phyloP scores from a whole-genome alignment of 2,329 filamentous ascomycete genomes.

The Aspergillus uvarum region DNA sequence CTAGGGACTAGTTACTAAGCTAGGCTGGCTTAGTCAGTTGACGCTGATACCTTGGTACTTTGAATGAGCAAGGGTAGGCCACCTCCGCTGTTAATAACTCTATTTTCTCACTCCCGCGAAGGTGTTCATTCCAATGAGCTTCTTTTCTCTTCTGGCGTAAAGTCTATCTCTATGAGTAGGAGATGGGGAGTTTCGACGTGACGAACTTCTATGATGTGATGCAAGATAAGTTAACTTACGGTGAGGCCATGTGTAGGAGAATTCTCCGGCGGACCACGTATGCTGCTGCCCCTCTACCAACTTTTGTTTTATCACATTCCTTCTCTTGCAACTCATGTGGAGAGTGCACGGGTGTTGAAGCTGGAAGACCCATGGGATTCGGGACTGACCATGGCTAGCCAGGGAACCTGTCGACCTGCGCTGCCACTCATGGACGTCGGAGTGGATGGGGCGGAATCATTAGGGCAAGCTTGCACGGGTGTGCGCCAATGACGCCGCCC shows the following conservation, averaged over 20 bases:
- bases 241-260: not conserved
- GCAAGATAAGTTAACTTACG: too few relatives aligned
- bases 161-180: not conserved
- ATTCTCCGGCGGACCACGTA: not conserved
- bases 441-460: not conserved
- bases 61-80: not conserved
- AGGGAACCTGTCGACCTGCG: not conserved
- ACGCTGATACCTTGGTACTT: not conserved
- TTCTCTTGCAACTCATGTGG: not conserved
- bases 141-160: not conserved
- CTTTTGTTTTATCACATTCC: not conserved
- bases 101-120: not conserved
- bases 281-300: not conserved
- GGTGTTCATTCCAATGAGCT: not conserved
- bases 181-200: not conserved
- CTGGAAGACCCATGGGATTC: not conserved
- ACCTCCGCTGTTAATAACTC: conserved; percentile 8
- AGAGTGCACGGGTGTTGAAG: not conserved
- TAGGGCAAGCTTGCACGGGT: not conserved
- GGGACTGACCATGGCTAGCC: not conserved
- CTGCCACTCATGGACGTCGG: not conserved
- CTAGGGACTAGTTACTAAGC: too few relatives aligned
- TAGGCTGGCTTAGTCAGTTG: not conserved
- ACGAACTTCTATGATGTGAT: not conserved
- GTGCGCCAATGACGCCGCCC: conserved; percentile 2